Evolutionary conservation across 2,329 filamentous ascomycete genomes (phyloP), one percentile per base, ranked within the genome.

Genomic region (Fusarium keratoplasticum): DNA sequence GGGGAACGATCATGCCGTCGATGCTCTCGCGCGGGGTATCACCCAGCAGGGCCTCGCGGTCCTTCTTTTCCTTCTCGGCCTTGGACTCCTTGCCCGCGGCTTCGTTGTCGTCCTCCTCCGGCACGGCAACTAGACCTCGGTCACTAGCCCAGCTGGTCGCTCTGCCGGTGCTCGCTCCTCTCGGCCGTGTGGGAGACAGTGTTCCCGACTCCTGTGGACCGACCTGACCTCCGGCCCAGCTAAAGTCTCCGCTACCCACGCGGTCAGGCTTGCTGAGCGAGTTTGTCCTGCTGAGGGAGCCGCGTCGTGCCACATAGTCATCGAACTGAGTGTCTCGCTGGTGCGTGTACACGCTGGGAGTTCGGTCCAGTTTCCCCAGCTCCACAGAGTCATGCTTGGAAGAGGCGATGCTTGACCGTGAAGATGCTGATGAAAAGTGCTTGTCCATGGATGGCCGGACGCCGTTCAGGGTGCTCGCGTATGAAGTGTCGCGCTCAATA

Each of bases 321-420:
- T 87, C 86, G 67, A 87, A 88, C 64, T 84, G 82, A 5, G 86
- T 87, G 62, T 87, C 84, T 7, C 86, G 82, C 79, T 83, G 80
- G 77, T 87, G 86, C 61, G 80, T 82, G 77, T 87, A 87, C 44
- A 81, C 72, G 61, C 76, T 78, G 7, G 78, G 71, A 8, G 76
- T 77, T 35, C 74, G 78, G 10, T 78, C 75, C 2, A 77, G 29
- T 9, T 69, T 67, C 10, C 74, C 67, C 66, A 80, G 44, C 22
- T 70, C 64, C 6, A 79, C 66, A 8, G 75, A 66, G 29, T 81
- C 76, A 31, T 66, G 66, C 57, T 66, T 73, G 33, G 72, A 66
- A 11, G 80, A 81, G 31, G 70, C 67, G 60, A 81, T 64, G 69
- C 82, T 83, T 35, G 79, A 62, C 27, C 81, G 77, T n/a, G 76